Percentiles rank a stretch among this genome's conserved stretches.
phyloP scores from a whole-genome alignment of 371 early-diverging fungal genomes.

The Lichtheimia corymbifera region DNA sequence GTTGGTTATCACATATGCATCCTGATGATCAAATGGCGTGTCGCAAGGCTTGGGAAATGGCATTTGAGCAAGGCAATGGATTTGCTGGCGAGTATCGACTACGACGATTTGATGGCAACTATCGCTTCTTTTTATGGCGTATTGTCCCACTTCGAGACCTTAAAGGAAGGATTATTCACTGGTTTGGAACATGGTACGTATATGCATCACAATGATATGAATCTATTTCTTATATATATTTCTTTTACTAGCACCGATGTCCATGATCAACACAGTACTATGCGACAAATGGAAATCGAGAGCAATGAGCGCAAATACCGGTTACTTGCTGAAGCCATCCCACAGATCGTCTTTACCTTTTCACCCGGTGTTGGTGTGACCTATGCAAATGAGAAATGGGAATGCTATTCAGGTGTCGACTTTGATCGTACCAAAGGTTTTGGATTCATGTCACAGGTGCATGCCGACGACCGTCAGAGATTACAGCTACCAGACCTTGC shows the following conservation, averaged over 20 bases:
- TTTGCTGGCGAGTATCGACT: slow-evolving; percentile 63
- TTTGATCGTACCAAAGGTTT: slow-evolving; percentile 59
- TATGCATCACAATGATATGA: not conserved
- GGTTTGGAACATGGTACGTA: slow-evolving; percentile 45
- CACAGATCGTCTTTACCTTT: slow-evolving; percentile 70
- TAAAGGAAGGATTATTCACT: slow-evolving; percentile 61
- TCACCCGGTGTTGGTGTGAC: slow-evolving; percentile 60
- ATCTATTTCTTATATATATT: not conserved
- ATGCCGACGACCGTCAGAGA: slow-evolving; percentile 60
- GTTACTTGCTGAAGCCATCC: slow-evolving; percentile 66
- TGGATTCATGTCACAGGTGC: slow-evolving; percentile 67
- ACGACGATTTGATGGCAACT: slow-evolving; percentile 60
- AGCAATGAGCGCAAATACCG: slow-evolving; percentile 68
- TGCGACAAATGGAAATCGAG: slow-evolving; percentile 61
- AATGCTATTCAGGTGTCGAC: slow-evolving; percentile 54
- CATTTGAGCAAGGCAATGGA: slow-evolving; percentile 59
- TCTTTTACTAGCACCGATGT: slow-evolving; percentile 52
- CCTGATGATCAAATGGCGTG: slow-evolving; percentile 57
- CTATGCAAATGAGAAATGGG: slow-evolving; percentile 67
- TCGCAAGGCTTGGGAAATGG: slow-evolving; percentile 51
- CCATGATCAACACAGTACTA: slow-evolving; percentile 59
- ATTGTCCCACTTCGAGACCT: slow-evolving; percentile 61
- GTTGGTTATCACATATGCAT: slow-evolving; percentile 59
- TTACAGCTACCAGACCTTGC: slow-evolving; percentile 54
- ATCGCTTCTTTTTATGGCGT: slow-evolving; percentile 64